Base-by-base conservation (phyloP, 192 early-diverging fungal species). In the Cetraspora pellucida region DNA sequence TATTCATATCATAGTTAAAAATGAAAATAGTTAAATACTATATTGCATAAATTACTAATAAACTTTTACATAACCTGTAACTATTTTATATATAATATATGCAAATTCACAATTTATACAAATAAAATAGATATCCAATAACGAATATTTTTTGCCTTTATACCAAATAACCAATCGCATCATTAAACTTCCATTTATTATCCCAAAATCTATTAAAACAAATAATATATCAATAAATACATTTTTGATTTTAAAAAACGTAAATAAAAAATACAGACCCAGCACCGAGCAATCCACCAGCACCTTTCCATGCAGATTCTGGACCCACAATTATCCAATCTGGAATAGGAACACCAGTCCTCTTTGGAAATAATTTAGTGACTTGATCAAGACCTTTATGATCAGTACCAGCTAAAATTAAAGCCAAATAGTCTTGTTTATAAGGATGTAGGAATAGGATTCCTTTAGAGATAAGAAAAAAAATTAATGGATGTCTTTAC, bases 261-360 rank as follows among this genome's bases (percentile, higher is more conserved):
- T 17, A 13, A 30, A 14, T 54, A 17, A 30, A 30, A 31, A 30
- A 21, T 28, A 58, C 69, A 81, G 80, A 88, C 85, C 87, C 87
- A 74, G 85, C 83, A 25, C 81, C 85, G 31, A 83, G 77, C 31
- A 88, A 77, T 6, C 87, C 87, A n/a, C 87, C 87, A 45, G 82
- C 64, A 13, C 87, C 87, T 58, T 82, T 81, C 77, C 81, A 85
- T 52, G 77, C 66, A 75, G 83, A 81, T 72, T 83, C 77, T 7
- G 85, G 80, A 9, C 82, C 84, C 25, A 81, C 82, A 2, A 88
- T 84, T 83, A 84, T 76, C 83, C 85, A 88, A 65, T 88, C 87
- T 30, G 87, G 85, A 27, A 88, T 79, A 14, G 86, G 30, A 6
- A 85, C 77, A 3, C 87, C 87, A 25, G 87, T 84, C 10, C 84